Evolutionary conservation across 1,284 basidiomycete genomes (phyloP).

Genomic region (Hortiboletus rubellus): DNA sequence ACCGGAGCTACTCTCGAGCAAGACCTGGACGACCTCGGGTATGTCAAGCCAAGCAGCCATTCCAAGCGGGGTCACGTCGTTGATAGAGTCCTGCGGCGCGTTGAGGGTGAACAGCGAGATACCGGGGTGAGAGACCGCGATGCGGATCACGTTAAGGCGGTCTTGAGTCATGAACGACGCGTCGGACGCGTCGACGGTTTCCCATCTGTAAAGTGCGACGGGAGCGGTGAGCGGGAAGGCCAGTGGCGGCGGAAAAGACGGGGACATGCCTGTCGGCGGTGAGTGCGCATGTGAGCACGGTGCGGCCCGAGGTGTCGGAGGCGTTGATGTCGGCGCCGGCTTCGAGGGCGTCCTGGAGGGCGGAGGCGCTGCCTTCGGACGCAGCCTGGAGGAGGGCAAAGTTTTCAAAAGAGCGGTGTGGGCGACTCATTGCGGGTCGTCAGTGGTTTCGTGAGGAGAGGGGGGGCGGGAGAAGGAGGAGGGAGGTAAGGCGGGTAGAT

Average conservation of each 20-base stretch:
- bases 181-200: slow-evolving; percentile 63
- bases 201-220: slow-evolving; percentile 48
- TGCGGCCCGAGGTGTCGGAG: slow-evolving; percentile 57
- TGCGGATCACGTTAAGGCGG: slow-evolving; percentile 56
- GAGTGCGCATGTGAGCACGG: slow-evolving; percentile 62
- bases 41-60: slow-evolving; percentile 74
- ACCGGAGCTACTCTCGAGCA: slow-evolving; percentile 60
- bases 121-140: slow-evolving; percentile 52
- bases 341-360: slow-evolving; percentile 51
- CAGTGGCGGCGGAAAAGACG: neutral
- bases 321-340: slow-evolving; percentile 67
- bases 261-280: slow-evolving; percentile 62
- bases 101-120: slow-evolving; percentile 68
- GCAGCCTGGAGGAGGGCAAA: slow-evolving; percentile 57
- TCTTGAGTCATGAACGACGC: slow-evolving; percentile 57
- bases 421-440: slow-evolving; percentile 40
- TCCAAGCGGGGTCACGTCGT: slow-evolving; percentile 70
- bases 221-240: neutral
- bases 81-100: slow-evolving; percentile 61
- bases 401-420: slow-evolving; percentile 45
- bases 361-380: slow-evolving; percentile 53
- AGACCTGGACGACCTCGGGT: slow-evolving; percentile 52
- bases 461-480: neutral
- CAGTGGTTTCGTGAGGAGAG: slow-evolving; percentile 24
- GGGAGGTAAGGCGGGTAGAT: slow-evolving; percentile 17